Base-by-base conservation (phyloP, 225 moss, liverwort and hornwort genomes). In the Pseudoscleropodium purum region DNA sequence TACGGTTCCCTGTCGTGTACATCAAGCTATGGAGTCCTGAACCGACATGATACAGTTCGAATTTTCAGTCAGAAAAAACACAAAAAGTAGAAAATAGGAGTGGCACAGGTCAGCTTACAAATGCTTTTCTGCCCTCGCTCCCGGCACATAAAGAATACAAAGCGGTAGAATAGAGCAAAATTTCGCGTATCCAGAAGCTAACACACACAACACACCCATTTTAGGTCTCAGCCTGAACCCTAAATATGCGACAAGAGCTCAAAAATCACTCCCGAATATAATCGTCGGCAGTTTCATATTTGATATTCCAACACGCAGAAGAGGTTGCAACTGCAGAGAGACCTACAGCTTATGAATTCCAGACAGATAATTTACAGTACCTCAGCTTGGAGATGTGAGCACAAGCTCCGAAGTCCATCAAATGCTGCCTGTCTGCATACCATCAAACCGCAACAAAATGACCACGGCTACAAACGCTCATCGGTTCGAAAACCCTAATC, bases 131-230 rank as follows among this genome's bases (percentile, higher is more conserved):
- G 99, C 59, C 99, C 97, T 91, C 89, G 92, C 92, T 99, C 97
- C 73, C 99, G 96, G 81, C 97, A 97, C 95, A 97, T 96, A 84
- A 99, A 99, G 94, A 99, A 99, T 89, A 97, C 99, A 92, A 99
- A 99, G 79, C 96, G 96, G 89, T 99, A 99, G 87, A 99, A 97
- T 56, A 95, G 85, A 68, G 95, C 88, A 82, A 99, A 99, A 29
- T 89, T 93, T n/a, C 93, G 94, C 37, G 93, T 95, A 94, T 97
- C 96, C 93, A 97, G 91, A 80, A 96, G 94, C 99, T 99, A 96
- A 79, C 81, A 79, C 87, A 89, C 86, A 82, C 63, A 88, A 31
- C 69, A 87, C 69, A 90, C 15, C 75, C 68, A 92, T 59, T 79
- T 85, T 62, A 88, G 84, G 49, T 64, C 45, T 84, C 67, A 87